Base-by-base conservation (phyloP, 805 yeast species). In the Isabelozyma rhagii region DNA sequence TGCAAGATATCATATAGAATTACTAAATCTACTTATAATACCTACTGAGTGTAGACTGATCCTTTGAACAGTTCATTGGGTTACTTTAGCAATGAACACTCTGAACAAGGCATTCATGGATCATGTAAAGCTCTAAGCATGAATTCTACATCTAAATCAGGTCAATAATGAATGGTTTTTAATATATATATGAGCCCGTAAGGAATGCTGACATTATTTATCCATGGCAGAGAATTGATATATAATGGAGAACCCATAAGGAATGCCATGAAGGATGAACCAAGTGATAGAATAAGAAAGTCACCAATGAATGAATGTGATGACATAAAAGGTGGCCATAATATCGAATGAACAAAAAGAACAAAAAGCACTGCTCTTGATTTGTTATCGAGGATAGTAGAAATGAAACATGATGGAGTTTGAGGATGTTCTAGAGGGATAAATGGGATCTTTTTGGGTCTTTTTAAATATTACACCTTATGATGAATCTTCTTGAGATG, bases 401-500 rank as follows among this genome's bases (percentile, higher is more conserved):
- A 31, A 31, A 31, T 31, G 36, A 31, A 31, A 4, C 8, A 31
- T 10, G n/a, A 9, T 5, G 36, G 36, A 31, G n/a, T 10, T 10
- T 31, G 36, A 4, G 36, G 10, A 31, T 31, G 36, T 31, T 21
- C 25, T 21, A 21, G 25, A 6, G 25, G 25, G 6, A 21, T 3
- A 6, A 21, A 6, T 21, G 25, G 6, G 25, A 6, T 21, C 25
- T 21, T 21, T 21, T 6, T 21, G 25, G 25, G 36, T 31, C 36
- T 13, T 31, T 9, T 31, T 21, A 21, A 13, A 31, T 31, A 39
- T 6, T 25, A 25, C 14, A 44, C 39, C 11, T 63, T 59, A 25
- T 65, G 67, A 60, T 83, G 89, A 44, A 83, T 82, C 61, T 83
- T 83, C 61, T 84, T 79, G 58, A 83, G 66, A 65, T 81, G 85